phyloP scores from a whole-genome alignment of 768 basidiomycete genomes.

The Lentinus tigrinus region DNA sequence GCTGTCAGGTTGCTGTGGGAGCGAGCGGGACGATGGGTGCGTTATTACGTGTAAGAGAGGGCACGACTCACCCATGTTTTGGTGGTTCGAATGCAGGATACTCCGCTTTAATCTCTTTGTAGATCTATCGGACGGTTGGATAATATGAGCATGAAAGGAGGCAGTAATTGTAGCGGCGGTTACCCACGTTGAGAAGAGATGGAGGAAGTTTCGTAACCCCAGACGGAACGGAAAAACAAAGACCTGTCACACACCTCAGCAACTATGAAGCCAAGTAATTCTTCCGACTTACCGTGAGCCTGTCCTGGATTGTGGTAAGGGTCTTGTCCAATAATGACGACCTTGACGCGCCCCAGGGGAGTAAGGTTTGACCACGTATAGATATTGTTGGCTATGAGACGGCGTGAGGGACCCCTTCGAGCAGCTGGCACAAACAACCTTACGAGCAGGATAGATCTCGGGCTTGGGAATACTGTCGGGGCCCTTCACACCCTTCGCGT shows the following conservation, averaged over 20 bases:
- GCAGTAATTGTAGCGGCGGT: not conserved
- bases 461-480: constrained; percentile 41
- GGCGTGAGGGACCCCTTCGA: not conserved
- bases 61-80: constrained; percentile 70
- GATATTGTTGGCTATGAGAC: constrained; percentile 65
- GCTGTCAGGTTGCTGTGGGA: constrained; percentile 66
- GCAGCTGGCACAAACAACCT: constrained; percentile 24
- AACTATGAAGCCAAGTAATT: constrained; percentile 1
- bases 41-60: not conserved
- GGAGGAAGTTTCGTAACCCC: constrained; percentile 77
- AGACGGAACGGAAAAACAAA: constrained; percentile 86
- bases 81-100: constrained; percentile 79
- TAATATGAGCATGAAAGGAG: not conserved
- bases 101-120: constrained; percentile 80
- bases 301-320: constrained; percentile 81
- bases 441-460: constrained; percentile 80
- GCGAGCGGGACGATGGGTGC: not conserved
- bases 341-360: constrained; percentile 78
- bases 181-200: constrained; percentile 74
- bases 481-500: constrained; percentile 60
- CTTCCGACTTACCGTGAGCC: constrained; percentile 67
- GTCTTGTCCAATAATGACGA: constrained; percentile 90
- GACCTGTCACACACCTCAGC: constrained; percentile 43
- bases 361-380: constrained; percentile 88
- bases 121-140: constrained; percentile 57